phyloP scores from a whole-genome alignment of 371 early-diverging fungal genomes.

The Rhizopus arrhizus region DNA sequence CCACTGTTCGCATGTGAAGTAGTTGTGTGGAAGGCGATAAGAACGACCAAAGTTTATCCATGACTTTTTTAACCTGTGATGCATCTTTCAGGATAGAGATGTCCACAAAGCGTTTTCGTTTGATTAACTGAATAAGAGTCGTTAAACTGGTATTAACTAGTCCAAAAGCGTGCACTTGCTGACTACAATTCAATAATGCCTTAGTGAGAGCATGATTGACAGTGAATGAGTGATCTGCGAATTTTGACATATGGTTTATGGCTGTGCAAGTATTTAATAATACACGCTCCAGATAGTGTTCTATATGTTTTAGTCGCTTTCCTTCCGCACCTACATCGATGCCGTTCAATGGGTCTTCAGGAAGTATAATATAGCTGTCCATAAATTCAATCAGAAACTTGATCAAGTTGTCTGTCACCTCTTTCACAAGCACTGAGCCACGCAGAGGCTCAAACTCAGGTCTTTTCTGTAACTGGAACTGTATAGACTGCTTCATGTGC shows the following conservation, averaged over 20 bases:
- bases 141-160: constrained; percentile 52
- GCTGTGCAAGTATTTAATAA: constrained; percentile 33
- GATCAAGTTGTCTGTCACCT: constrained; percentile 32
- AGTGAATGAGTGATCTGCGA: constrained; percentile 20
- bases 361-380: constrained; percentile 35
- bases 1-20: constrained; percentile 64
- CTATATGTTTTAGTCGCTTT: constrained; percentile 36
- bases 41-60: constrained; percentile 54
- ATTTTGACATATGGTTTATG: constrained; percentile 23
- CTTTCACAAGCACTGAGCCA: constrained; percentile 38
- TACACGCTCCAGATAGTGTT: constrained; percentile 39
- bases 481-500: constrained; percentile 5
- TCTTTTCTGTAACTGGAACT: constrained; percentile 18
- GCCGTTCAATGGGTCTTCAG: constrained; percentile 27
- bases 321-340: constrained; percentile 50
- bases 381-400: constrained; percentile 37
- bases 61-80: constrained; percentile 24
- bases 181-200: constrained; percentile 52
- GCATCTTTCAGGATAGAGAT: constrained; percentile 14
- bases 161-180: constrained; percentile 49
- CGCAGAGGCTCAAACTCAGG: constrained; percentile 42
- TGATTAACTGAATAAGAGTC: constrained; percentile 38
- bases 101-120: constrained; percentile 26
- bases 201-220: constrained; percentile 22
- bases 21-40: constrained; percentile 44